Evolutionary conservation across 345 rosid genomes (phyloP), one percentile per base, ranked within the genome.

Genomic region (Melaleuca quinquenervia): DNA sequence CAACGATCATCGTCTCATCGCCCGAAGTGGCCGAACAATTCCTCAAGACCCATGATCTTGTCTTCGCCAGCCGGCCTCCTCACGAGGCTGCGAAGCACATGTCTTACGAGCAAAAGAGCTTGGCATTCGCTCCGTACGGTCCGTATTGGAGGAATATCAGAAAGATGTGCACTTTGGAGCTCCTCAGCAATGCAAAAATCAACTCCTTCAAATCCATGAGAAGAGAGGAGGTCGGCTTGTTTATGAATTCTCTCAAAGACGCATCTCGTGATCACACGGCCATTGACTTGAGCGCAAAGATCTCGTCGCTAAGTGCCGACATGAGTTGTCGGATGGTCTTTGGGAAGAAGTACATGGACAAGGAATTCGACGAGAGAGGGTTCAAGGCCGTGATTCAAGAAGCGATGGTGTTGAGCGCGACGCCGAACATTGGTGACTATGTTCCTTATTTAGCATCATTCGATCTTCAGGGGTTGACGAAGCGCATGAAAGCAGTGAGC

Each of bases 271-370:
- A 75, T 7, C 83, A 84, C 15, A 64, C 29, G 24, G 90, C 84
- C 3, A 88, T 93, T 10, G 89, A 94, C 84, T 83, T 94, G 0
- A 89, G 93, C 14, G 89, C 86, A 0, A 90, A 87, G 88, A 58
- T 93, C 5, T 85, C 88, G 2, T 60, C 87, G 14, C 88, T 89
- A 3, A 87, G 74, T 22, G 84, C 91, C 1, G 89, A 86, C 52
- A 89, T 93, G 89, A 85, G 87, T 41, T 91, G 91, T 51, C 89
- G 92, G 82, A 91, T 94, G 95, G 88, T 93, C 49, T 87, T 93
- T 41, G 90, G 95, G 84, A 90, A 90, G 91, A 90, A 89, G 52
- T 92, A 89, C 56, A 5, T 48, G 54, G 91, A 87, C 15, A 50
- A 88, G 76, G 92, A 91, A 21, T 84, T 84, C 11, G 87, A 89